Base-by-base conservation (phyloP, 2,329 filamentous ascomycete genomes). In the Colletotrichum sp. region DNA sequence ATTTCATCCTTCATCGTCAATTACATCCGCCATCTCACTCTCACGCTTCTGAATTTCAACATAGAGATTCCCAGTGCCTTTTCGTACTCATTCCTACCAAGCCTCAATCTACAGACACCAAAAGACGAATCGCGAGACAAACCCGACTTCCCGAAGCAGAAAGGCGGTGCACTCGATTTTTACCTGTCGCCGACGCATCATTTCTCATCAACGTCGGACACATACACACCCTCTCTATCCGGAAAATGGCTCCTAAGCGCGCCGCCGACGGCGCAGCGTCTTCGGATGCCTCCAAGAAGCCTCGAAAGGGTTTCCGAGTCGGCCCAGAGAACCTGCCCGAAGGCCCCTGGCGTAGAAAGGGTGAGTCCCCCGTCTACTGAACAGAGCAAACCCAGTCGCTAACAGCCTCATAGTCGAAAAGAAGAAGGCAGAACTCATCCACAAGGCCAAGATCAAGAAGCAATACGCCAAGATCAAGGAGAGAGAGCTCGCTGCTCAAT, bases 371-470 rank as follows among this genome's bases (percentile, higher is more conserved):
- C 33, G 59, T 24, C 72, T 13, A 38, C 34, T 31, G 51, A 27
- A 62, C 16, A 43, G 15, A 38, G 55, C 31, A 24, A 58, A 9
- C 27, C 29, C 8, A 21, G n/a, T 24, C 33, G 21, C 69, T 73
- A 27, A 73, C 24, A 33, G 11, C 8, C 21, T 31, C 33, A 8
- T 16, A 96, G 94, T 94, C 72, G 92, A 94, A 83, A 96, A 96
- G 84, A 97, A 98, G 80, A 98, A 98, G 84, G 90, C 93, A 77
- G 91, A 94, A 77, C 87, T 98, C 70, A 98, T 98, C 79, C 91
- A 95, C 83, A 97, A 97, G 83, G 95, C 96, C 74, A 98, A 98
- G 84, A 89, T 98, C 76, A 97, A 96, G 85, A 98, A 98, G 84
- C 91, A 94, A 55, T 98, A 98, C 81, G 94, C 93, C 76, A 98